phyloP scores from a whole-genome alignment of 2,329 filamentous ascomycete species.

The Colletotrichum brevisporum region DNA sequence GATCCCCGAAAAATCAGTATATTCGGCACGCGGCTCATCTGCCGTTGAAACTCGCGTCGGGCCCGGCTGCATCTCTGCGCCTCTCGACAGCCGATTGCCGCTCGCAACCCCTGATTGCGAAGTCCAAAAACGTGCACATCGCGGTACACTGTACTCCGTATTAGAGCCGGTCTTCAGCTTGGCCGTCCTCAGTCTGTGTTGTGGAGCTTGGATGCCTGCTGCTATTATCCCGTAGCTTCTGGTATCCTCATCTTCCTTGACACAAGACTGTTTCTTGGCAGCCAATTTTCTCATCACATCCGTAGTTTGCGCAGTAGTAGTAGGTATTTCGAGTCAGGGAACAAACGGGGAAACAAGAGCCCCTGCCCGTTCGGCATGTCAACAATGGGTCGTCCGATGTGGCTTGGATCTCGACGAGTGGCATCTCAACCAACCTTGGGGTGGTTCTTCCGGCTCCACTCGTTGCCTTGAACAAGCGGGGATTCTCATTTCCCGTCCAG shows the following conservation, averaged over 20 bases:
- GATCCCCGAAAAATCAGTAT: conserved; percentile 27
- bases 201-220: background rate
- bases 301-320: background rate
- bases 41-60: conserved; percentile 24
- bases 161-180: background rate
- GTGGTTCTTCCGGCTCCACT: conserved; percentile 18
- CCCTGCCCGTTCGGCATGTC: background rate
- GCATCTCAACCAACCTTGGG: conserved; percentile 21
- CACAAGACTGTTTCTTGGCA: background rate
- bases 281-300: background rate
- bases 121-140: background rate
- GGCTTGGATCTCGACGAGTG: conserved; percentile 28
- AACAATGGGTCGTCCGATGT: conserved; percentile 33
- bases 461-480: conserved; percentile 25
- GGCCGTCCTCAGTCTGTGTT: background rate
- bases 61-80: background rate
- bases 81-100: background rate
- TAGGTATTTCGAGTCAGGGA: conserved; percentile 18
- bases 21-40: conserved; percentile 34
- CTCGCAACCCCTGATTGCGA: background rate
- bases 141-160: background rate
- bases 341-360: conserved; percentile 7
- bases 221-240: background rate
- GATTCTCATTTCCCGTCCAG: conserved; percentile 35
- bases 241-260: conserved; percentile 3